phyloP scores from a whole-genome alignment of 805 yeast genomes.

The Nakazawaea holstii region DNA sequence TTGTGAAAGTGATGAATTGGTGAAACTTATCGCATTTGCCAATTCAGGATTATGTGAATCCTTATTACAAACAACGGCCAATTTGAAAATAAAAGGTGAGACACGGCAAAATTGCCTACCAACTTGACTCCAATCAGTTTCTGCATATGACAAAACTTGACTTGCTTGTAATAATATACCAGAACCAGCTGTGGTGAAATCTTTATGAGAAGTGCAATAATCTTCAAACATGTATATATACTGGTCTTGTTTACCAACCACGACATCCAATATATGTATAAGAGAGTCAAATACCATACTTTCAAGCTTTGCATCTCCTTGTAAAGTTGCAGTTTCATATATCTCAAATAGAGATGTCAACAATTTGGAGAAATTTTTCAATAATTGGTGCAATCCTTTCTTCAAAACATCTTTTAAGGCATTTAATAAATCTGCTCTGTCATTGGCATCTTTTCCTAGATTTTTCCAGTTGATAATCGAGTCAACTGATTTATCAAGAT shows the following conservation, averaged over 20 bases:
- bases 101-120: slow-evolving; percentile 63
- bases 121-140: slow-evolving; percentile 52
- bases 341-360: slow-evolving; percentile 34
- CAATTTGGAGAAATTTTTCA: slow-evolving; percentile 60
- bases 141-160: slow-evolving; percentile 41
- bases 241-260: slow-evolving; percentile 62
- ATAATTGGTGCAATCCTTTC: slow-evolving; percentile 46
- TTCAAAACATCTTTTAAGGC: slow-evolving; percentile 46
- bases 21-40: slow-evolving; percentile 18
- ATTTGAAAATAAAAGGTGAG: slow-evolving; percentile 43
- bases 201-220: slow-evolving; percentile 31
- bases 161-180: slow-evolving; percentile 15
- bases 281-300: slow-evolving; percentile 46
- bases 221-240: slow-evolving; percentile 52
- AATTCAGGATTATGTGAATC: slow-evolving; percentile 11
- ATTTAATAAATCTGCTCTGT: slow-evolving; percentile 37
- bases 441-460: slow-evolving; percentile 32
- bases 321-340: slow-evolving; percentile 20
- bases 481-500: slow-evolving; percentile 50
- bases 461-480: slow-evolving; percentile 49
- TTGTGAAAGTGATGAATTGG: slow-evolving; percentile 27
- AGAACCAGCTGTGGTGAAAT: slow-evolving; percentile 2
- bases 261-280: slow-evolving; percentile 55
- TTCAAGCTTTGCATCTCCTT: slow-evolving; percentile 21
- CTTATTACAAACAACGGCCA: slow-evolving; percentile 25